Evolutionary conservation across 2,329 filamentous ascomycete genomes (phyloP), one percentile per base, ranked within the genome.

Genomic region (Dactylonectria estremocensis): DNA sequence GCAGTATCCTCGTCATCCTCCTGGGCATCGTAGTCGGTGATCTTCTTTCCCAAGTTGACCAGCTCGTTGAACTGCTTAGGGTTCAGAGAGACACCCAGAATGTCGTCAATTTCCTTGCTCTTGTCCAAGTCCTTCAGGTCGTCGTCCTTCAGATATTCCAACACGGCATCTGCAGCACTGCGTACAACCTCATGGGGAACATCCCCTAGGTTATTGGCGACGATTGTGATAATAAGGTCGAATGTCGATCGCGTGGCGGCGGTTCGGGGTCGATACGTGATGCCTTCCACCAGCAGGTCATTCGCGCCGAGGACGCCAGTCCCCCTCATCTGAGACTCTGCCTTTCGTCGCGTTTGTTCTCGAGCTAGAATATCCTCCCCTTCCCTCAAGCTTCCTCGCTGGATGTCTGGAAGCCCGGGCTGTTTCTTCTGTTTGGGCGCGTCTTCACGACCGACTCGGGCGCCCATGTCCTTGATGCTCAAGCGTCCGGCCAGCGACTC

Each of bases 61-160:
- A 99, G 84, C 83, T 98, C 95, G 78, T 98, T 98, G 84, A 98
- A 99, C 80, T 97, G 92, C 79, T 98, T 97, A 1, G 94, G 89
- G 55, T 88, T 91, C 85, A 98, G 89, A 1, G 91, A 90, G 40
- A 88, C 88, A n/a, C 95, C 96, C 48, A 99, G 82, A 67, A 98
- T 90, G 72, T 98, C 96, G 76, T 99, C 96, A 49, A 98, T 90
- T 80, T 98, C 95, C 83, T 95, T 97, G 86, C 99, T 99, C 86
- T 97, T 98, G 80, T 99, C 96, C 67, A 97, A 93, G 79, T 99
- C 96, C 81, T 98, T 98, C 84, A 98, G 86, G 70, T 95, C 93
- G 70, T 98, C 95, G 74, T 98, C 95, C 81, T 99, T 99, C 50
- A 99, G 85, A 70, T 92, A 94, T 79, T 99, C 96, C 60, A 99